phyloP scores from a whole-genome alignment of 2,329 filamentous ascomycete genomes.

The Nigrospora sphaerica region DNA sequence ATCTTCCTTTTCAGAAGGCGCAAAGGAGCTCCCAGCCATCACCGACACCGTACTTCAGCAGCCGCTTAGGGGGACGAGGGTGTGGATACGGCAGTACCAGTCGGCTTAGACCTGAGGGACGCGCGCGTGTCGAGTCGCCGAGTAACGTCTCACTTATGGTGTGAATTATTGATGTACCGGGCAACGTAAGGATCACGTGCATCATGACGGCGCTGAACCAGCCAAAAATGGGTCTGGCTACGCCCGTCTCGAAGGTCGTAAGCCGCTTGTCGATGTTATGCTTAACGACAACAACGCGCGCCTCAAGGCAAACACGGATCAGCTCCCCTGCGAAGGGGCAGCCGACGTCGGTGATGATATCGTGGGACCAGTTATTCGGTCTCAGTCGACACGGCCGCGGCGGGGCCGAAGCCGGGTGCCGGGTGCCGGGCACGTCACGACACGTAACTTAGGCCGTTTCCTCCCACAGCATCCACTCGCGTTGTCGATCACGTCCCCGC shows the following conservation, averaged over 20 bases:
- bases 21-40: slow-evolving; percentile 17
- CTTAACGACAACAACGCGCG: slow-evolving; percentile 14
- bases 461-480: slow-evolving; percentile 7
- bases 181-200: slow-evolving; percentile 15
- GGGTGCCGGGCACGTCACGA: slow-evolving; percentile 1
- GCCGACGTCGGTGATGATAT: slow-evolving; percentile 11
- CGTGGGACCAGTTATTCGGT: slow-evolving; percentile 5
- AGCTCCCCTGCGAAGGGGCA: slow-evolving; percentile 10
- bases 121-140: slow-evolving; percentile 36
- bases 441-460: slow-evolving; percentile 8
- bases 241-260: slow-evolving; percentile 12
- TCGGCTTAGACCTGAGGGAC: slow-evolving; percentile 6
- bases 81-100: slow-evolving; percentile 9
- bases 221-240: slow-evolving; percentile 10
- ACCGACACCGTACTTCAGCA: slow-evolving; percentile 13
- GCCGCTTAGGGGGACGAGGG: slow-evolving; percentile 6
- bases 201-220: not conserved
- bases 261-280: slow-evolving; percentile 14
- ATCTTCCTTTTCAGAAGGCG: slow-evolving; percentile 11
- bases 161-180: not conserved
- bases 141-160: slow-evolving; percentile 3
- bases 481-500: slow-evolving; percentile 4
- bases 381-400: slow-evolving; percentile 6
- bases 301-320: slow-evolving; percentile 11
- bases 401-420: not conserved